These are phyloP conservation scores for Chrysanthemum makinoi DNA, from an alignment of 129 eudicot species.

Conservation along the genomic window DNA sequence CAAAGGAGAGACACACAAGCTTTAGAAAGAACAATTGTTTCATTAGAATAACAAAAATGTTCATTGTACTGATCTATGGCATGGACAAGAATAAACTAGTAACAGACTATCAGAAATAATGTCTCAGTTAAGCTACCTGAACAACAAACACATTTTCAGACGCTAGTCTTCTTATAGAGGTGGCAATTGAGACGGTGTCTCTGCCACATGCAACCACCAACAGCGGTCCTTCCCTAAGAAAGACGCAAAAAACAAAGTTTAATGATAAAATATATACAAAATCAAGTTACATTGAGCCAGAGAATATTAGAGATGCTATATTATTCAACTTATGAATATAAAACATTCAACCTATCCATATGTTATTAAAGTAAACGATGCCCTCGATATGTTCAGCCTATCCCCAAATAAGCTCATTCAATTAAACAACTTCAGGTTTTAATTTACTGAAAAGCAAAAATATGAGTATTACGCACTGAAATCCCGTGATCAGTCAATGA, in stretches of 20 bases:
- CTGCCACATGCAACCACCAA: conserved; percentile 97
- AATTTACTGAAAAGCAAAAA: neutral
- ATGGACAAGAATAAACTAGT: neutral
- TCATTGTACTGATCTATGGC: neutral
- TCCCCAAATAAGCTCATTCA: neutral
- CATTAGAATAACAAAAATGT: neutral
- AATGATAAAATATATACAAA: conserved; percentile 11
- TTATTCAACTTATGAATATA: conserved; percentile 2
- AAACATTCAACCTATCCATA: neutral
- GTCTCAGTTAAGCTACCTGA: conserved; percentile 60
- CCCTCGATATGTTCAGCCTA: neutral
- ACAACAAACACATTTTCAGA: conserved; percentile 91
- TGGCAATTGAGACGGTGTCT: conserved; percentile 89
- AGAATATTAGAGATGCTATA: conserved; percentile 3
- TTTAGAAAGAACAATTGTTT: neutral
- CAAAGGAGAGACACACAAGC: neutral
- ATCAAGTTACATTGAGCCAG: conserved; percentile 13
- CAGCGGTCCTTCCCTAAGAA: conserved; percentile 84
- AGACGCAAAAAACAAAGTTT: conserved; percentile 6
- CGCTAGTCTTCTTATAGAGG: conserved; percentile 83
- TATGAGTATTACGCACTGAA: neutral
- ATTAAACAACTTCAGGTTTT: neutral
- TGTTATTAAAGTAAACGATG: neutral
- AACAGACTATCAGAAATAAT: conserved; percentile 17
- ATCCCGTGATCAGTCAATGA: conserved; percentile 1